Conservation (phyloP, 768 basidiomycete species). For the Tricholoma sp. region DNA sequence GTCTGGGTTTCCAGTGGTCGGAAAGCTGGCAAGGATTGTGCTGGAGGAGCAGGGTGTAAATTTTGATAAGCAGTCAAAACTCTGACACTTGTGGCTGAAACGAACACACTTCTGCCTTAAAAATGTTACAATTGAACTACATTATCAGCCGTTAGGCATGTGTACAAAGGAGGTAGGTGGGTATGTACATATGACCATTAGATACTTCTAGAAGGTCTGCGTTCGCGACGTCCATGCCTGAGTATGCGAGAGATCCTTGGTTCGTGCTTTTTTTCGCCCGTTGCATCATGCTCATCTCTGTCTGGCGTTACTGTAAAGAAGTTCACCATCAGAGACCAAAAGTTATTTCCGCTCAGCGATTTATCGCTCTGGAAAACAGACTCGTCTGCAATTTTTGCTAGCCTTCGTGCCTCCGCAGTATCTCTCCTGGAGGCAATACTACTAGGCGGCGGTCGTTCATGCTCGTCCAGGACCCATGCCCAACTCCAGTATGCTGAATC, state of each 20-base stretch:
- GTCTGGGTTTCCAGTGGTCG: slow-evolving; percentile 54
- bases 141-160: not conserved
- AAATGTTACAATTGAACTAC: not conserved
- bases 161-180: not conserved
- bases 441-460: slow-evolving; percentile 85
- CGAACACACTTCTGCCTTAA: not conserved
- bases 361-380: slow-evolving; percentile 54
- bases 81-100: slow-evolving; percentile 15
- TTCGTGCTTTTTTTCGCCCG: not conserved
- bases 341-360: slow-evolving; percentile 58
- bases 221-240: not conserved
- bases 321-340: slow-evolving; percentile 66
- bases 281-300: slow-evolving; percentile 18
- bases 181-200: not conserved
- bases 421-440: slow-evolving; percentile 90
- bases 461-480: slow-evolving; percentile 79
- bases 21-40: slow-evolving; percentile 53
- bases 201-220: not conserved
- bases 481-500: slow-evolving; percentile 64
- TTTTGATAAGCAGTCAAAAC: slow-evolving; percentile 24
- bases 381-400: slow-evolving; percentile 73
- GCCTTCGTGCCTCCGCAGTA: slow-evolving; percentile 68
- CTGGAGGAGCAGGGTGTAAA: slow-evolving; percentile 50
- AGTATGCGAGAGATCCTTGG: not conserved
- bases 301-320: slow-evolving; percentile 55